Percentiles rank a stretch among this genome's conserved stretches.
These are phyloP conservation scores for Chalciporus piperatus DNA, from an alignment of 768 basidiomycete genomes.

Conservation along the genomic window DNA sequence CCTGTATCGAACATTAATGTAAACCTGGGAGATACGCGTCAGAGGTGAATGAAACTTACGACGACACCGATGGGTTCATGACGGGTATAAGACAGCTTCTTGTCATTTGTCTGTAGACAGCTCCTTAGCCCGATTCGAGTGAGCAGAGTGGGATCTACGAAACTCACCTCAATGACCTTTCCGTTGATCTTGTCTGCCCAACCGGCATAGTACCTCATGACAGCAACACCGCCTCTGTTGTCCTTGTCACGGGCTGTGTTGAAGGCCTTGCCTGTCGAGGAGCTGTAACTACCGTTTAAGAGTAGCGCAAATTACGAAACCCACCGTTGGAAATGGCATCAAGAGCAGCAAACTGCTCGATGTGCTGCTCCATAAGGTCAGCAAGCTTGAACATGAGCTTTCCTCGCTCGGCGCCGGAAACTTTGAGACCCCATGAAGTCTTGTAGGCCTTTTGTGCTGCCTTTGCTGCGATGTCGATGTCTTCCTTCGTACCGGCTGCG, in stretches of 20 bases:
- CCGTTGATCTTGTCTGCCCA: constrained; percentile 87
- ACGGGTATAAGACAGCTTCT: constrained; percentile 14
- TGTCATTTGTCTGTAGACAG: constrained; percentile 27
- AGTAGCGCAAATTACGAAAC: background rate
- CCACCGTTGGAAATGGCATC: constrained; percentile 69
- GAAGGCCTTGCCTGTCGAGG: constrained; percentile 52
- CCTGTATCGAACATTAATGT: constrained; percentile 5
- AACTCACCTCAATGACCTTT: constrained; percentile 58
- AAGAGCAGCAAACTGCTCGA: constrained; percentile 65
- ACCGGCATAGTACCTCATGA: constrained; percentile 79
- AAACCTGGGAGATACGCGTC: background rate
- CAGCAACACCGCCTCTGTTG: constrained; percentile 29
- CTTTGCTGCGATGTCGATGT: constrained; percentile 74
- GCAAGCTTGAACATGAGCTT: constrained; percentile 62
- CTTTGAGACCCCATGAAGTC: constrained; percentile 66
- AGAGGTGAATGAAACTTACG: background rate
- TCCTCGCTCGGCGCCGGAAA: constrained; percentile 50
- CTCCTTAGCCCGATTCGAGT: background rate
- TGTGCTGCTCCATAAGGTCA: constrained; percentile 57
- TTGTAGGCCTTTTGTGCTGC: constrained; percentile 62
- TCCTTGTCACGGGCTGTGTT: constrained; percentile 47
- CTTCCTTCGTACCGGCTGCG: constrained; percentile 55
- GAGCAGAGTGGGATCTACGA: background rate
- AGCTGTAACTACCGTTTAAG: background rate
- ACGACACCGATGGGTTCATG: constrained; percentile 24